These are phyloP conservation scores for Acrocalymma vagum DNA, from an alignment of 2,329 filamentous ascomycete genomes.

Conservation along the genomic window DNA sequence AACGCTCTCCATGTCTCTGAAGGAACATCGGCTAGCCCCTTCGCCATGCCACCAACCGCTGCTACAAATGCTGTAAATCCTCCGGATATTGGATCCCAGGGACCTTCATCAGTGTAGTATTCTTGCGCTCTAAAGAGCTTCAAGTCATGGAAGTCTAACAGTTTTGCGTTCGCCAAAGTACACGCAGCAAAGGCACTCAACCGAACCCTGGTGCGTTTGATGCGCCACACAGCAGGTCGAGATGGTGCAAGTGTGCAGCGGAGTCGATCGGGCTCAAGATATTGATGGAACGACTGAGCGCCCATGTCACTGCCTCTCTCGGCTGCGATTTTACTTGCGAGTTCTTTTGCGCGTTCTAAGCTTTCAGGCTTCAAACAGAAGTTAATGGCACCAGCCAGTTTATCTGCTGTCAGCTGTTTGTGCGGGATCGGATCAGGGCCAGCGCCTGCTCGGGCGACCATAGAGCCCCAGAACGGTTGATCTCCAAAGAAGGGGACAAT, in stretches of 20 bases:
- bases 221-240: slow-evolving; percentile 29
- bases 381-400: slow-evolving; percentile 56
- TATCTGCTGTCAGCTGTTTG: slow-evolving; percentile 52
- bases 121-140: slow-evolving; percentile 26
- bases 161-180: slow-evolving; percentile 23
- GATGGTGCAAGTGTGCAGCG: slow-evolving; percentile 31
- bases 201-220: slow-evolving; percentile 28
- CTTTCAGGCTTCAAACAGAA: slow-evolving; percentile 52
- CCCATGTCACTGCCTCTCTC: slow-evolving; percentile 35
- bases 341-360: slow-evolving; percentile 22
- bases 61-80: slow-evolving; percentile 66
- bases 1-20: slow-evolving; percentile 56
- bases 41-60: slow-evolving; percentile 62
- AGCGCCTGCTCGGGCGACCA: slow-evolving; percentile 60
- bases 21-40: slow-evolving; percentile 77
- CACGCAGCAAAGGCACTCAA: slow-evolving; percentile 34
- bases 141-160: slow-evolving; percentile 24
- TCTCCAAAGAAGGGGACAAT: slow-evolving; percentile 68
- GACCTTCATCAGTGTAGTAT: slow-evolving; percentile 21
- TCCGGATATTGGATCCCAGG: slow-evolving; percentile 26
- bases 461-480: slow-evolving; percentile 64
- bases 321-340: slow-evolving; percentile 31
- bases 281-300: slow-evolving; percentile 33
- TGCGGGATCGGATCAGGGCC: slow-evolving; percentile 60
- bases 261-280: slow-evolving; percentile 31